Base-by-base conservation (phyloP, 495 filamentous ascomycete genomes). In the Thermothielavioides terrestris region DNA sequence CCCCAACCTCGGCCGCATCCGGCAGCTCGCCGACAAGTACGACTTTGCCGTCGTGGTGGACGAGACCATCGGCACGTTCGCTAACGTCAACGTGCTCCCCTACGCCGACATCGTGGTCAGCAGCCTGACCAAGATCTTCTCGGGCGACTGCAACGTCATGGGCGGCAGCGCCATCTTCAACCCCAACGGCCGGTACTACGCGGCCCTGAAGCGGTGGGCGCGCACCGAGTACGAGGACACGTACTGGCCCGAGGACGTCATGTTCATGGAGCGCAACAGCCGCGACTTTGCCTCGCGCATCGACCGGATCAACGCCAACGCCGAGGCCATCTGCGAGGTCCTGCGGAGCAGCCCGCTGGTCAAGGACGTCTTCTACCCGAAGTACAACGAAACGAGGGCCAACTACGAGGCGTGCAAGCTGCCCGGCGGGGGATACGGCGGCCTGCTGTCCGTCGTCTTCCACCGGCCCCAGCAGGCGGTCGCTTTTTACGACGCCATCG, bases 81-180 rank as follows among this genome's bases (percentile, higher is more conserved):
- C 95, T 48, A 98, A 98, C 57, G 84, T 98, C 50, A 85, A 96
- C 62, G 86, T 97, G 2, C 77, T 98, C 2, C 87, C 81, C 1
- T 84, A 84, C 61, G 87, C 88, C 40, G 92, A 98, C 67, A 76
- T 96, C 12, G 88, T 95, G 15, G 91, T 91, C 42, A 92, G 85
- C 72, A 94, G 88, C 57, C 74, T 98, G 46, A 96, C 92, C 4
- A 98, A 98, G 67, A 83, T 96, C 41, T 98, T 98, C 68, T 94
- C 88, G 48, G 92, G 92, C 25, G 91, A 95, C 65, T 88, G 87
- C 65, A 97, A 98, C 67, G 92, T 98, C 44, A 96, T 97, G 92
- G 92, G 89, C 54, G 92, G 92, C 46, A 83, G 88, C 62, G 75
- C 81, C 9, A 83, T 96, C 34, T 70, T 96, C 38, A 98, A 97